Evolutionary conservation across 2,329 filamentous ascomycete genomes (phyloP).

Genomic region (Pseudogymnoascus sp.): DNA sequence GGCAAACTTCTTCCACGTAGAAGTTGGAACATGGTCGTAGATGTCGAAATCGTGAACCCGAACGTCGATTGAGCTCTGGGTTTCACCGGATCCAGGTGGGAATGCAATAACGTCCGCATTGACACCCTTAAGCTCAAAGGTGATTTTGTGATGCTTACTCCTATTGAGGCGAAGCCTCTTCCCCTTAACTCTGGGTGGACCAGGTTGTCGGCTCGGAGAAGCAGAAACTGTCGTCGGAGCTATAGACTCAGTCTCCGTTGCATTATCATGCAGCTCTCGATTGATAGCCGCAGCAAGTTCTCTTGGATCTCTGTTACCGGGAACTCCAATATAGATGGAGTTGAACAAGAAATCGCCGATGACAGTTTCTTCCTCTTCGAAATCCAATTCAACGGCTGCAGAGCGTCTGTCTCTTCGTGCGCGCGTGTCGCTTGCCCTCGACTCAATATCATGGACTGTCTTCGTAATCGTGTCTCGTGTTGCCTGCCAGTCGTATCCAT

Average conservation of each 20-base stretch:
- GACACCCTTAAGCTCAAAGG: conserved; percentile 82
- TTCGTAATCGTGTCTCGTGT: conserved; percentile 81
- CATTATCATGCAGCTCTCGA: conserved; percentile 73
- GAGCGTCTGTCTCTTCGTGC: conserved; percentile 43
- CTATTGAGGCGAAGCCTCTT: conserved; percentile 67
- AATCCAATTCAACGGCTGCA: conserved; percentile 47
- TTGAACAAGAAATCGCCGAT: conserved; percentile 97
- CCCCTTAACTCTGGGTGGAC: conserved; percentile 28
- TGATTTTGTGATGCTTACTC: conserved; percentile 89
- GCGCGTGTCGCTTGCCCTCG: conserved; percentile 67
- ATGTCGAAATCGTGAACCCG: conserved; percentile 77
- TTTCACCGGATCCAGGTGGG: conserved; percentile 67
- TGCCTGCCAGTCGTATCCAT: conserved; percentile 91
- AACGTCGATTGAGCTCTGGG: conserved; percentile 78
- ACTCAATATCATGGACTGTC: conserved; percentile 81
- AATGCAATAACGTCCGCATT: conserved; percentile 76
- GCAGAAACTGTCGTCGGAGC: conserved; percentile 64
- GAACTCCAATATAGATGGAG: conserved; percentile 94
- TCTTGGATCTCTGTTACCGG: conserved; percentile 73
- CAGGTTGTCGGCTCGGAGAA: conserved; percentile 42
- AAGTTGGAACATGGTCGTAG: conserved; percentile 88
- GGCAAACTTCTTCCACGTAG: conserved; percentile 96
- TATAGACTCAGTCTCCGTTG: conserved; percentile 83
- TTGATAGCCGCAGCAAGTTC: conserved; percentile 82
- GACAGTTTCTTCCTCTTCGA: conserved; percentile 72